These are phyloP conservation scores for Maudiozyma saulgeensis DNA, from an alignment of 805 yeast species.

Conservation along the genomic window DNA sequence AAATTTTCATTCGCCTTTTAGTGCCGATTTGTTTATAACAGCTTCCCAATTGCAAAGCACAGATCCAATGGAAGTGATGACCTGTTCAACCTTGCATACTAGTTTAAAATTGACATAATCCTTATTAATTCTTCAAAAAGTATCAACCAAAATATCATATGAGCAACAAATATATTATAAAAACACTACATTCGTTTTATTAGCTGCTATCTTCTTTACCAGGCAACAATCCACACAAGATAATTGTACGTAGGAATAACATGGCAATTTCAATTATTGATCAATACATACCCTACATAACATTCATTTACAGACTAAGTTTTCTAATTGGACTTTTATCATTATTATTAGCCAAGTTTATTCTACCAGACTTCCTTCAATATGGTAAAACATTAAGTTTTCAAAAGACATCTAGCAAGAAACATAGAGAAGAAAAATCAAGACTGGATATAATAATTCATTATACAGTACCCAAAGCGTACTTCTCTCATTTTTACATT, in stretches of 20 bases:
- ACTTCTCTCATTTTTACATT: slow-evolving; percentile 56
- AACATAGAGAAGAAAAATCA: slow-evolving; percentile 38
- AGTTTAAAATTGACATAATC: no score
- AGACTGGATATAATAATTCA: slow-evolving; percentile 15
- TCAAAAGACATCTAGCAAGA: background rate
- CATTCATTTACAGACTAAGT: slow-evolving; percentile 6
- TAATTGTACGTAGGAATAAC: no score
- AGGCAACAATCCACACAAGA: background rate
- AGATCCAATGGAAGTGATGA: no score
- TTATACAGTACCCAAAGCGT: slow-evolving; percentile 50
- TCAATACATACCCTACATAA: background rate
- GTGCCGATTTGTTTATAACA: no score
- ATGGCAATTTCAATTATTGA: background rate
- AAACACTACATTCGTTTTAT: no score
- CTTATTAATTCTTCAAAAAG: no score
- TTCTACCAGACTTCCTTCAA: slow-evolving; percentile 31
- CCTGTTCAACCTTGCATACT: no score
- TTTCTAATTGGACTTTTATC: slow-evolving; percentile 15
- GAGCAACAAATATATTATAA: no score
- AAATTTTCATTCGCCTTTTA: no score
- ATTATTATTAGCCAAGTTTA: slow-evolving; percentile 28
- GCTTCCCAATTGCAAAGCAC: no score
- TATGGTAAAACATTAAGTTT: slow-evolving; percentile 36
- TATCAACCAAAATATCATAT: no score
- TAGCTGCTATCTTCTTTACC: no score